These are phyloP conservation scores for Mytilinidion resinicola DNA, from an alignment of 495 filamentous ascomycete genomes.

Conservation along the genomic window DNA sequence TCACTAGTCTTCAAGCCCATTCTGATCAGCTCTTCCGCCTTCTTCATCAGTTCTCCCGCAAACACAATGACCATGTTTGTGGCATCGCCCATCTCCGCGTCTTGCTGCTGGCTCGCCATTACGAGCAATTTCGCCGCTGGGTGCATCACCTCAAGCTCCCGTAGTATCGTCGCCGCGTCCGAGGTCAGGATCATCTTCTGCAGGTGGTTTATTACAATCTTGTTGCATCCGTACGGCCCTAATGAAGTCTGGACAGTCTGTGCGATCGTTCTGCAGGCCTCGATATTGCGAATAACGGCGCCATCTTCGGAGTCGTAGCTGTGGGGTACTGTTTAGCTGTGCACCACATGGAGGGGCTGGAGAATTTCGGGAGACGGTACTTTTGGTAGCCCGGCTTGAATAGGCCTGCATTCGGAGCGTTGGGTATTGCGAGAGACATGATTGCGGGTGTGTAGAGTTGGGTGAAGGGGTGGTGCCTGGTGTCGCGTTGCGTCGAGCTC, in stretches of 20 bases:
- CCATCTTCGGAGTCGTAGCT: conserved; percentile 99
- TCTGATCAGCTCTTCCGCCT: conserved; percentile 90
- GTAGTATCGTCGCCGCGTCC: conserved; percentile 93
- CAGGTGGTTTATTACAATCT: conserved; percentile 99
- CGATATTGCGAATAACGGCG: conserved; percentile 96
- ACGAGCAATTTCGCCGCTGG: conserved; percentile 97
- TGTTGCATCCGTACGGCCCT: conserved; percentile 96
- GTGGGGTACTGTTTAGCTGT: conserved; percentile 25
- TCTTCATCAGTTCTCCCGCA: conserved; percentile 92
- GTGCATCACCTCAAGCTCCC: conserved; percentile 97
- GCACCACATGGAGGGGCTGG: conserved; percentile 14
- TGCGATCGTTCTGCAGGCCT: conserved; percentile 93
- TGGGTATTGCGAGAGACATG: conserved; percentile 95
- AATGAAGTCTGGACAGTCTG: conserved; percentile 94
- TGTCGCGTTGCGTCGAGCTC: no score
- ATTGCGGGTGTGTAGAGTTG: conserved; percentile 27
- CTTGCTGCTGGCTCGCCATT: conserved; percentile 98
- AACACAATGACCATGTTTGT: conserved; percentile 97
- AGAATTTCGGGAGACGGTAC: conserved; percentile 45
- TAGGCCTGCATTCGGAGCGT: conserved; percentile 82
- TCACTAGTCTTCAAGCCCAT: conserved; percentile 97
- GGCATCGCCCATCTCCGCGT: conserved; percentile 97
- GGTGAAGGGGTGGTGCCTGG: not conserved
- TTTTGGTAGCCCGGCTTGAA: conserved; percentile 97
- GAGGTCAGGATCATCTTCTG: conserved; percentile 99